Conservation (phyloP, 768 basidiomycete genomes). For the Tylopilus balloui region DNA sequence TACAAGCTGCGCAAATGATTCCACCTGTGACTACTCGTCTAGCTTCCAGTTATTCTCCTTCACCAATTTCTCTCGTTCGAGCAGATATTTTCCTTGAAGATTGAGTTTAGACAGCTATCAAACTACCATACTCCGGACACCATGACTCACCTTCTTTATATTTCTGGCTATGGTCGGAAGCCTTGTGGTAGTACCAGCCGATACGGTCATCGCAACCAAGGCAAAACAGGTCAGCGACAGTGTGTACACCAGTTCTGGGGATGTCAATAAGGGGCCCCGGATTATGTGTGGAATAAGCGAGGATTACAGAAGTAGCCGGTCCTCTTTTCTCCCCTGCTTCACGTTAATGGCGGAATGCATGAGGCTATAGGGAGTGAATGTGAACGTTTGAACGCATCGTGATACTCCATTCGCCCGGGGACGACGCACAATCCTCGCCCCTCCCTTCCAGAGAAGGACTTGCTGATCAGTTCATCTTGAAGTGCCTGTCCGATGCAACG, state of each 20-base stretch:
- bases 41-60: slow-evolving; percentile 81
- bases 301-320: slow-evolving; percentile 64
- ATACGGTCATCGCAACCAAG: slow-evolving; percentile 72
- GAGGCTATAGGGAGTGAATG: slow-evolving; percentile 40
- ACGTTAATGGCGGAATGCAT: slow-evolving; percentile 77
- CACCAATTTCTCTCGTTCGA: slow-evolving; percentile 73
- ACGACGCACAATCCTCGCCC: slow-evolving; percentile 71
- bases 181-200: slow-evolving; percentile 83
- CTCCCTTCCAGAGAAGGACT: slow-evolving; percentile 78
- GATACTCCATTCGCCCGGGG: neutral
- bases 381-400: neutral
- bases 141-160: slow-evolving; percentile 84
- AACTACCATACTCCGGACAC: neutral
- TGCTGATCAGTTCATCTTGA: slow-evolving; percentile 83
- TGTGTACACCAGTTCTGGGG: slow-evolving; percentile 71
- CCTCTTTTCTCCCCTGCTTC: slow-evolving; percentile 68
- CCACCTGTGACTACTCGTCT: slow-evolving; percentile 36
- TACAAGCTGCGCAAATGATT: neutral
- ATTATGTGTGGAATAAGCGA: slow-evolving; percentile 3
- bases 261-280: slow-evolving; percentile 1
- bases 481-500: slow-evolving; percentile 46
- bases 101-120: neutral
- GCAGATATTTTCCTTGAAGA: slow-evolving; percentile 67
- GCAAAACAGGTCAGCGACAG: slow-evolving; percentile 78
- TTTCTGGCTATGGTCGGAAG: slow-evolving; percentile 70